These are phyloP conservation scores for Ascochyta viciae-villosae DNA, from an alignment of 2,329 filamentous ascomycete species.

Conservation along the genomic window DNA sequence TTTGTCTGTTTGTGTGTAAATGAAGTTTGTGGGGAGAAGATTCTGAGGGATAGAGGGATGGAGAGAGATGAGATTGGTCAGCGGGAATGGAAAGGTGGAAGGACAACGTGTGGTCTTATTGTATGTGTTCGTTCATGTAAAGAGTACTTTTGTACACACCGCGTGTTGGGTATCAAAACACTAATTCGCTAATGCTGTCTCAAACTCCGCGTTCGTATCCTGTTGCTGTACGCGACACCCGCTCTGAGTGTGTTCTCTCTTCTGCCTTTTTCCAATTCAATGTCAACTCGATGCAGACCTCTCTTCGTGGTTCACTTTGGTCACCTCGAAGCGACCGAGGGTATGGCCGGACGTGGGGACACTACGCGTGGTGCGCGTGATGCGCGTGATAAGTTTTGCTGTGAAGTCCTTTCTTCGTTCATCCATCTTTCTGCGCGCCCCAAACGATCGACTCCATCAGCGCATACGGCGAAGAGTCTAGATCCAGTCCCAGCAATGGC, in stretches of 20 bases:
- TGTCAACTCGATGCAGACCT: not conserved
- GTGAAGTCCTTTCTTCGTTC: conserved; percentile 6
- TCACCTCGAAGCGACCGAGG: not conserved
- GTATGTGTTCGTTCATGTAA: not conserved
- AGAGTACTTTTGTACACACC: not conserved
- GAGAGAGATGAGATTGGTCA: no score
- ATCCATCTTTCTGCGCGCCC: conserved; percentile 47
- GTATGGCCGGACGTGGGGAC: not conserved
- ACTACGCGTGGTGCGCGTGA: not conserved
- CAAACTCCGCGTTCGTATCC: not conserved
- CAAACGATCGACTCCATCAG: conserved; percentile 58
- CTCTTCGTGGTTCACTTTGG: not conserved
- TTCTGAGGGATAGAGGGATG: no score
- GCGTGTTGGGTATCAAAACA: not conserved
- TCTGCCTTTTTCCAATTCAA: not conserved
- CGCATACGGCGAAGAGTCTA: conserved; percentile 56
- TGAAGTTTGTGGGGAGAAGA: no score
- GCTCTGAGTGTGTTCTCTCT: not conserved
- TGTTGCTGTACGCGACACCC: not conserved
- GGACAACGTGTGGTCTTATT: not conserved
- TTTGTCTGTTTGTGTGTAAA: no score
- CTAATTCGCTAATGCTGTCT: not conserved
- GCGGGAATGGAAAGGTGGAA: no score
- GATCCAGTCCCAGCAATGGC: conserved; percentile 47
- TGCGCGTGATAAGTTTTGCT: not conserved